Base-by-base conservation (phyloP, 345 rosid genomes). In the Ricinus communis region DNA sequence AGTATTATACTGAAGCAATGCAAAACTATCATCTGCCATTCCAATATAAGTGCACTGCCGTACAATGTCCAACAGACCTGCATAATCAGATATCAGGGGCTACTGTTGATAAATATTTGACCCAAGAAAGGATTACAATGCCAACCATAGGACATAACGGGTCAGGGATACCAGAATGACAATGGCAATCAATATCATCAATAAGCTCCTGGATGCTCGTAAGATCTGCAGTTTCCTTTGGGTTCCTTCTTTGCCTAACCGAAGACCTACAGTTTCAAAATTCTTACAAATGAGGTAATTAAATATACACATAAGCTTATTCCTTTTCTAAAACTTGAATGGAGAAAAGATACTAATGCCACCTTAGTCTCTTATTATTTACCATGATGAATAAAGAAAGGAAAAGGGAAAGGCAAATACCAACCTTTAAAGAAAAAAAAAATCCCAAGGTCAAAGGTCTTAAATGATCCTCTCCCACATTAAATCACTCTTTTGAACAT, bases 1-100 rank as follows among this genome's bases (percentile, higher is more conserved):
- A 12, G 99, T 95, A 67, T 85, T 82, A 77, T 86, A 85, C 89
- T 94, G 98, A 81, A 94, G 82, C 80, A 94, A 80, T 62, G 96
- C 97, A 81, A 85, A 89, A 79, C 80, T 82, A 79, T 91, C 96
- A 84, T 95, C 96, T 38, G 92, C 97, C 99, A 95, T 92, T 77
- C 99, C 99, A 79, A 95, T 84, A 84, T 86, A 95, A 5, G 95
- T 87, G 85, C 97, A 86, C 21, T 89, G 83, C 68, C 85, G 85
- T 25, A 90, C 83, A 70, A 86, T 82, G 59, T 92, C 97, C 83
- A 90, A 85, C 75, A 95, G 76, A 77, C 90, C 98, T 94, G 69
- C 66, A 74, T 43, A 74, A 74, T 46, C 49, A 81, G 62, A 61
- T n/a, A 22, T 69, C 40, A 71, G 28, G 59, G 40, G 30, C 16